phyloP scores from a whole-genome alignment of 345 rosid genomes.

The Barbarea vulgaris region DNA sequence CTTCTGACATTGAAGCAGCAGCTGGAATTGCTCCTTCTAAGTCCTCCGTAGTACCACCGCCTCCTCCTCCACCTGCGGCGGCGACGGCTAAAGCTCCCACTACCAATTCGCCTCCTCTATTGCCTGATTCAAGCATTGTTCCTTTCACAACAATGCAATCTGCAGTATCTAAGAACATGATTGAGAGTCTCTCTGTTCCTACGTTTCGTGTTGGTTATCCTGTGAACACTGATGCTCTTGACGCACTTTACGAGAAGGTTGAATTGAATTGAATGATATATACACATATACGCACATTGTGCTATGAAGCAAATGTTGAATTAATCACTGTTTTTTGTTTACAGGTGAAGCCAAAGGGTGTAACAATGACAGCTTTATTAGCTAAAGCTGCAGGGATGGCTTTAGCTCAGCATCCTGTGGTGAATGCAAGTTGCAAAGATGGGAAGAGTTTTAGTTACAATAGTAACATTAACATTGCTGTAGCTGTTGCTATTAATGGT shows the following conservation, averaged over 20 bases:
- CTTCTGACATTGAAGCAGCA: slow-evolving; percentile 77
- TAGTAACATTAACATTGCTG: slow-evolving; percentile 75
- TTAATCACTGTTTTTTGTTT: not conserved
- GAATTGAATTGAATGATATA: not conserved
- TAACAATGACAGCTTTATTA: slow-evolving; percentile 89
- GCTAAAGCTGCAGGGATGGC: slow-evolving; percentile 98
- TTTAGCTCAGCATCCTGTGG: slow-evolving; percentile 88
- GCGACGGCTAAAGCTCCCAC: slow-evolving; percentile 41
- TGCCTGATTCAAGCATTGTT: slow-evolving; percentile 74
- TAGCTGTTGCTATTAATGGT: slow-evolving; percentile 93
- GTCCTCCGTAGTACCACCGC: slow-evolving; percentile 34
- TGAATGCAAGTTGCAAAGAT: slow-evolving; percentile 84
- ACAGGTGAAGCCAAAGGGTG: slow-evolving; percentile 95
- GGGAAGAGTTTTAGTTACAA: slow-evolving; percentile 83
- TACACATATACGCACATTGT: not conserved
- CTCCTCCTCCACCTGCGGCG: slow-evolving; percentile 34
- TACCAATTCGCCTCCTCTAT: slow-evolving; percentile 41
- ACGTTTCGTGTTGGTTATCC: slow-evolving; percentile 95
- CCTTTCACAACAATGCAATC: slow-evolving; percentile 92
- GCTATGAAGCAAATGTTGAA: not conserved
- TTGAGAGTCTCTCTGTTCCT: slow-evolving; percentile 83
- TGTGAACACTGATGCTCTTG: slow-evolving; percentile 74
- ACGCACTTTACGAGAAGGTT: slow-evolving; percentile 86
- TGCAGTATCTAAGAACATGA: slow-evolving; percentile 86
- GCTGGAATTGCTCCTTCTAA: slow-evolving; percentile 72